Conservation (phyloP, 2,329 filamentous ascomycete species). For the Paramyrothecium roridum region DNA sequence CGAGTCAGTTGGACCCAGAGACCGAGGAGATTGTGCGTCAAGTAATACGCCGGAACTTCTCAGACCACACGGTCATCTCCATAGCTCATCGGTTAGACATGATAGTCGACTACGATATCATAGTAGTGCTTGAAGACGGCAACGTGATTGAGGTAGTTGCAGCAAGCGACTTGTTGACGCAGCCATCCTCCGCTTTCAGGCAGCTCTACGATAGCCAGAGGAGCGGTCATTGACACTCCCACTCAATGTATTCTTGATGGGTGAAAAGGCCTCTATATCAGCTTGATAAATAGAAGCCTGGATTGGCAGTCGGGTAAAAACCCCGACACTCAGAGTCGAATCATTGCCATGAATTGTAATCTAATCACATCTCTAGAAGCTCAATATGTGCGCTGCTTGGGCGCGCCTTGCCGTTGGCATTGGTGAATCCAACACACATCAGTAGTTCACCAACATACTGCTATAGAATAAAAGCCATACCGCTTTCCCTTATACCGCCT, state of each 20-base stretch:
- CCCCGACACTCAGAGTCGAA: no score
- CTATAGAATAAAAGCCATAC: no score
- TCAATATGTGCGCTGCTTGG: no score
- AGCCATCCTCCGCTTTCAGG: neutral
- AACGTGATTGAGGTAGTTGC: slow-evolving; percentile 19
- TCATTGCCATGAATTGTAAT: no score
- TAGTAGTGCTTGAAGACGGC: slow-evolving; percentile 22
- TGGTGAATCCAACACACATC: no score
- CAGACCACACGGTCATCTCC: slow-evolving; percentile 48
- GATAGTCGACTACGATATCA: slow-evolving; percentile 31
- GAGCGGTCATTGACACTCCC: neutral
- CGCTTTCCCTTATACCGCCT: no score
- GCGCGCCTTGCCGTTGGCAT: no score
- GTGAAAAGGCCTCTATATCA: neutral
- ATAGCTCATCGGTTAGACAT: slow-evolving; percentile 40
- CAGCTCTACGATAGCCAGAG: neutral
- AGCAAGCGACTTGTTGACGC: slow-evolving; percentile 15
- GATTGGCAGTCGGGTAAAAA: no score
- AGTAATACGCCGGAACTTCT: slow-evolving; percentile 26
- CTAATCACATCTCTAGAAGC: no score
- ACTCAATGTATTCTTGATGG: neutral
- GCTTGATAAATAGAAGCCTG: no score
- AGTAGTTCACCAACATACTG: no score
- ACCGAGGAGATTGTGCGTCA: slow-evolving; percentile 28
- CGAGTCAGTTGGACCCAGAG: slow-evolving; percentile 28